phyloP scores from a whole-genome alignment of 306 rosid genomes.

The Rosa rugosa region DNA sequence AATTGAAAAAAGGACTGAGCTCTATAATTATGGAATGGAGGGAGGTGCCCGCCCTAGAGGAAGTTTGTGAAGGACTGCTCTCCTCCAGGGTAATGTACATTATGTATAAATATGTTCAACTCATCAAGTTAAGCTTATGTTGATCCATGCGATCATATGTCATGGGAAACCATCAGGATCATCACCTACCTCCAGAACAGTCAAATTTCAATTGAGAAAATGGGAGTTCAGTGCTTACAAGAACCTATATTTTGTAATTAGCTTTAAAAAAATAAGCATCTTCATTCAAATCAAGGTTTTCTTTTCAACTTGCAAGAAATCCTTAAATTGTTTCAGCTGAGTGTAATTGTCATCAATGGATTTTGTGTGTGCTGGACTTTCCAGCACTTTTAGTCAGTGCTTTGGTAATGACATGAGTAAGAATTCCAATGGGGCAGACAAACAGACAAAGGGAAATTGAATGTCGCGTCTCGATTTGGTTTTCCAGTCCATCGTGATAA shows the following conservation, averaged over 20 bases:
- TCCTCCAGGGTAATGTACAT: too few species aligned
- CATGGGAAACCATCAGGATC: neutral
- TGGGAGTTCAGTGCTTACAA: neutral
- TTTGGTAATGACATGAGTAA: constrained; percentile 76
- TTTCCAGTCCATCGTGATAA: constrained; percentile 68
- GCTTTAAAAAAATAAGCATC: neutral
- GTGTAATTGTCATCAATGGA: constrained; percentile 37
- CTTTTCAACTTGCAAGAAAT: neutral
- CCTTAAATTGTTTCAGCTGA: constrained; percentile 12
- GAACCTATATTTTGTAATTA: neutral
- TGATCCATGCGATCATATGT: too few species aligned
- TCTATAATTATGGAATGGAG: too few species aligned
- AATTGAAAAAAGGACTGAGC: too few species aligned
- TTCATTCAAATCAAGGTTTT: constrained; percentile 15
- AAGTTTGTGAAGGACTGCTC: too few species aligned
- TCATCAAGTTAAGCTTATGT: too few species aligned
- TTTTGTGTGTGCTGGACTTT: constrained; percentile 31
- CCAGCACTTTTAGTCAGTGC: constrained; percentile 48
- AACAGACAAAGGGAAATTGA: constrained; percentile 81
- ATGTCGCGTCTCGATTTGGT: constrained; percentile 81
- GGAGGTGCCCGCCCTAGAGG: too few species aligned
- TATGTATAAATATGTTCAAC: too few species aligned
- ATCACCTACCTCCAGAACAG: neutral
- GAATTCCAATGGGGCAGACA: constrained; percentile 89
- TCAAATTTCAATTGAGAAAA: neutral